Base-by-base conservation (phyloP, 371 early-diverging fungal genomes). In the Umbelopsis sp. region DNA sequence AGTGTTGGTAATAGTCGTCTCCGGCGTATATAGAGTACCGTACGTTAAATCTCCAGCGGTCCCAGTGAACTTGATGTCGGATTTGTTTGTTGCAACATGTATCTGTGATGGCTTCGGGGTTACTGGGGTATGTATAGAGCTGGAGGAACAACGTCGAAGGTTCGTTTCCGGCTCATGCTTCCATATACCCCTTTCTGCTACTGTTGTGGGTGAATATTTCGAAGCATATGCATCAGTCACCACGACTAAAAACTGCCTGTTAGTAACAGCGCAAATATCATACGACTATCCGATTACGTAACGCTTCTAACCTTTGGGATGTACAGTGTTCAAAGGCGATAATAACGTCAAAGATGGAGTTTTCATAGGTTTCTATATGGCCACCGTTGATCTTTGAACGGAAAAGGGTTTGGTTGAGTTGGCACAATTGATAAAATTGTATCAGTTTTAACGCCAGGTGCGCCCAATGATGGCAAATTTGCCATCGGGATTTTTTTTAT, bases 81-180 rank as follows among this genome's bases (percentile, higher is more conserved):
- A 48, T 48, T n/a, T 48, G 16, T 6, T 48, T 8, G 16, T 7
- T 7, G 20, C 48, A n/a, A 20, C 18, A 20, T n/a, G 5, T 6
- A 29, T 16, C 35, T 10, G 37, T 35, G 57, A 35, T 29, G 57
- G 57, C n/a, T 35, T 57, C 5, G 57, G 57, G 14, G 57, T 57
- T 57, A 57, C 35, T 8, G 57, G 57, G 8, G 57, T 57, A n/a
- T 18, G 10, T 9, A 57, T 57, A 14, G 18, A 10, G 12, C 57
- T 35, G 18, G 57, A 57, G 5, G 57, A 57, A 18, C 57, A 35
- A 12, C 35, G 57, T 35, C 57, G 57, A 57, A 57, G 10, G n/a
- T 8, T n/a, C 3, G 57, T 32, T 57, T 32, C 2, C 3, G 35
- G 10, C 4, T 35, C 35, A 18, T 16, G 18, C 18, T 57, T 57